Percentiles rank a stretch among this genome's conserved stretches.
These are phyloP conservation scores for Coemansia sp. DNA, from an alignment of 192 early-diverging fungal species.

Conservation along the genomic window DNA sequence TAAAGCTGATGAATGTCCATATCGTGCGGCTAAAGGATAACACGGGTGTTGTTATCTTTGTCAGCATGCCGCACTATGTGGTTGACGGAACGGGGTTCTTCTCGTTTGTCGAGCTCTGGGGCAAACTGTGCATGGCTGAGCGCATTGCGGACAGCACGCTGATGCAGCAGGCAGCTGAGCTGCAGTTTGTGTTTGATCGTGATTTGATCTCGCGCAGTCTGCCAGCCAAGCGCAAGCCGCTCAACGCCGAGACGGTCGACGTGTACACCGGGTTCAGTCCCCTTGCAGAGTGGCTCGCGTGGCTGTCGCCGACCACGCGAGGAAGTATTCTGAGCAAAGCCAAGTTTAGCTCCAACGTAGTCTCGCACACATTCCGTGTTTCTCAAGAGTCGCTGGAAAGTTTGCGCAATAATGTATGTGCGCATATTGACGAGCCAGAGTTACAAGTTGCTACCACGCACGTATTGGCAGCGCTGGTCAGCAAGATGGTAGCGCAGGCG, in stretches of 20 bases:
- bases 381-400: constrained; percentile 11
- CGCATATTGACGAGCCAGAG: not conserved
- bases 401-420: constrained; percentile 17
- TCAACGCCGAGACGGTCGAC: constrained; percentile 16
- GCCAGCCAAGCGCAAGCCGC: constrained; percentile 26
- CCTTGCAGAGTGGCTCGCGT: constrained; percentile 44
- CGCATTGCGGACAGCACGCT: constrained; percentile 3
- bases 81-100: constrained; percentile 48
- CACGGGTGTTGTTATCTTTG: constrained; percentile 39
- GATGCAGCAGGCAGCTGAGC: not conserved
- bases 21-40: constrained; percentile 33
- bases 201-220: constrained; percentile 26
- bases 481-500: constrained; percentile 39
- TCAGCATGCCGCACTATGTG: constrained; percentile 46
- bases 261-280: constrained; percentile 32
- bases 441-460: constrained; percentile 10
- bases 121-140: constrained; percentile 15
- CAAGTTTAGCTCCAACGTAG: constrained; percentile 23
- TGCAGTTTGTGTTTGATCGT: constrained; percentile 39
- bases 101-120: constrained; percentile 47
- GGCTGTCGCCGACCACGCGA: constrained; percentile 45
- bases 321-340: constrained; percentile 28
- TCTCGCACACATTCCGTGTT: constrained; percentile 39
- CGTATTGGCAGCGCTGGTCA: constrained; percentile 40
- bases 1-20: constrained; percentile 32